Evolutionary conservation across 2,329 filamentous ascomycete species (phyloP).

Genomic region (Ophiocordyceps camponoti-floridani): DNA sequence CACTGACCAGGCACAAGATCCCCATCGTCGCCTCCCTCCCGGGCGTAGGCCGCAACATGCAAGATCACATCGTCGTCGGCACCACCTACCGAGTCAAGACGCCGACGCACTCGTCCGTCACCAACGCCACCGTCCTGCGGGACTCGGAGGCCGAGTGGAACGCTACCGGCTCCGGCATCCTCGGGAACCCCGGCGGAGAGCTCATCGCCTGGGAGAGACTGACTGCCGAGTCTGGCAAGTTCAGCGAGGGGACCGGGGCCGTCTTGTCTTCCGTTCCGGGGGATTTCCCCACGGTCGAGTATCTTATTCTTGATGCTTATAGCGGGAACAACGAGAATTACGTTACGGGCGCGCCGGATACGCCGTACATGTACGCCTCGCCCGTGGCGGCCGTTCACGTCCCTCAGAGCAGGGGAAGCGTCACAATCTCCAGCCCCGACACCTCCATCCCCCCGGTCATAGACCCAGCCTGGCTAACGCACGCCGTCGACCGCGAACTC

Average conservation of each 20-base stretch:
- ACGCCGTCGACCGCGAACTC: slow-evolving; percentile 22
- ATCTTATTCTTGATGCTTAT: not conserved
- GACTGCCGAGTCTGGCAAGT: not conserved
- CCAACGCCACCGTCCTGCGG: not conserved
- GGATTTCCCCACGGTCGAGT: slow-evolving; percentile 19
- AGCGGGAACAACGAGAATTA: not conserved
- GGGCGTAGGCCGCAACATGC: not conserved
- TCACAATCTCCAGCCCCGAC: slow-evolving; percentile 14
- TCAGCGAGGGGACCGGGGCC: slow-evolving; percentile 6
- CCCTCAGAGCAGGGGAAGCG: slow-evolving; percentile 22
- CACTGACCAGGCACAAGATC: not conserved
- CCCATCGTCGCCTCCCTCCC: not conserved
- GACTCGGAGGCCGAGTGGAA: not conserved
- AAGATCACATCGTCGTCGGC: slow-evolving; percentile 3
- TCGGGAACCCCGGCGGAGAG: slow-evolving; percentile 4
- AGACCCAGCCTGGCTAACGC: slow-evolving; percentile 24
- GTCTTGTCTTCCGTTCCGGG: slow-evolving; percentile 9
- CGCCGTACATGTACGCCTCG: slow-evolving; percentile 8
- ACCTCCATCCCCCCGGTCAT: slow-evolving; percentile 16
- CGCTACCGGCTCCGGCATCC: not conserved
- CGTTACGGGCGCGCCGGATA: not conserved
- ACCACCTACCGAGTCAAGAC: slow-evolving; percentile 2
- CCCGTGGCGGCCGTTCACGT: slow-evolving; percentile 15
- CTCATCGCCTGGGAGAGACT: slow-evolving; percentile 12
- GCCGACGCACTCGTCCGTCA: not conserved